Conservation (phyloP, 2,329 filamentous ascomycete species). For the Fusarium sp. region DNA sequence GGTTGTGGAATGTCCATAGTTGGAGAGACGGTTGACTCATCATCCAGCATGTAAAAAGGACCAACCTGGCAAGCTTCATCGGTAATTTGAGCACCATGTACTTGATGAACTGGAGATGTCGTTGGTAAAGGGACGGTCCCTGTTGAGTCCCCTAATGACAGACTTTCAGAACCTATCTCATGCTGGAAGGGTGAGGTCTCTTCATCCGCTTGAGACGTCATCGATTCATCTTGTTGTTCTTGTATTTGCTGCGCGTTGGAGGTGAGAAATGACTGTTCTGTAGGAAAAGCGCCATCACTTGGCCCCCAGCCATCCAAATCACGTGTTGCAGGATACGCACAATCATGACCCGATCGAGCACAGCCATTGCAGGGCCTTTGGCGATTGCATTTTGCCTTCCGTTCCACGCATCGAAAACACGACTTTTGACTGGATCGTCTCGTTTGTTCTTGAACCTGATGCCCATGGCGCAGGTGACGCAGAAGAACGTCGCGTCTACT, state of each 20-base stretch:
- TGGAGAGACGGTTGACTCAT: background rate
- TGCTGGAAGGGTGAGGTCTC: background rate
- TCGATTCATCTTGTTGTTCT: background rate
- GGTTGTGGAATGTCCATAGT: background rate
- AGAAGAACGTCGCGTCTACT: background rate
- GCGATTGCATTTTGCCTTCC: background rate
- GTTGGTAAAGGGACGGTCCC: rapidly evolving
- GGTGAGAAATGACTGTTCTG: background rate
- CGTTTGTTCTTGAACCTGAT: background rate
- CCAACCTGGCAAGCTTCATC: background rate
- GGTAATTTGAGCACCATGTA: background rate
- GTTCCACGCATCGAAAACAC: background rate
- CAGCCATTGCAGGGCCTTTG: background rate
- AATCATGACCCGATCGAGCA: rapidly evolving
- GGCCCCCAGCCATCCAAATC: background rate
- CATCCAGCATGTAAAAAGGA: background rate
- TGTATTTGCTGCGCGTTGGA: background rate
- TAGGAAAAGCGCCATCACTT: background rate
- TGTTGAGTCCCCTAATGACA: rapidly evolving
- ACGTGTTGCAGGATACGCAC: background rate
- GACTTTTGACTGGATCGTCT: background rate
- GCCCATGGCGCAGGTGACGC: background rate
- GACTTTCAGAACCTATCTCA: background rate
- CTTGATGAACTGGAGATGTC: background rate
- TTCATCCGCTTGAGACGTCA: background rate